Percentiles rank a stretch among this genome's conserved stretches.
Conservation (phyloP, 2,329 filamentous ascomycete species). For the Pyricularia grisea region DNA sequence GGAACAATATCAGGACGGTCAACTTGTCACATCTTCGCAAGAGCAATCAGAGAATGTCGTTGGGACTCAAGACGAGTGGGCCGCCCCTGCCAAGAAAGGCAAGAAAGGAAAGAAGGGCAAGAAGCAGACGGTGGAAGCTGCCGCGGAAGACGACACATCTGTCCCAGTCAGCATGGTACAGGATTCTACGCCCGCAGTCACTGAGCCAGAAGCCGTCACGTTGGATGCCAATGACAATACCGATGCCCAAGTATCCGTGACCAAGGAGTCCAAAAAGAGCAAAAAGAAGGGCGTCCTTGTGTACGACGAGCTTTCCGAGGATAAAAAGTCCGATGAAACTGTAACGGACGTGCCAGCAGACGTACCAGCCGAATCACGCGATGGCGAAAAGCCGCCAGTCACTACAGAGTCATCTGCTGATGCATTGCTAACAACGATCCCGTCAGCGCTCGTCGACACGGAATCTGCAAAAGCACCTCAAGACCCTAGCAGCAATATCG, state of each 20-base stretch:
- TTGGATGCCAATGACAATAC: background rate
- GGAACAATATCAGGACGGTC: background rate
- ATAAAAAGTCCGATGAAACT: background rate
- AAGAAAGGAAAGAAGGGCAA: conserved; percentile 23
- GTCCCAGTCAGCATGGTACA: background rate
- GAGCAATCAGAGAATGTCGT: background rate
- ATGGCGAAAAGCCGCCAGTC: background rate
- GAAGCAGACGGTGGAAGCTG: conserved; percentile 10
- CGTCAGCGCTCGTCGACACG: background rate
- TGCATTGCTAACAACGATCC: background rate
- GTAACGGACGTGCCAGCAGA: background rate
- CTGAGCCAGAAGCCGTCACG: background rate
- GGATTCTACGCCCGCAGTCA: background rate
- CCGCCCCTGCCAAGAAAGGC: conserved; percentile 12
- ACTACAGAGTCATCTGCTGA: background rate
- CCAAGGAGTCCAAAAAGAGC: conserved; percentile 16
- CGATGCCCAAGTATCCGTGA: background rate
- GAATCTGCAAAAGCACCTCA: background rate
- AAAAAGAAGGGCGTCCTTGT: conserved; percentile 11
- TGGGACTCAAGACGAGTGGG: background rate
- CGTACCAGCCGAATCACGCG: background rate
- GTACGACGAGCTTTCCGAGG: background rate
- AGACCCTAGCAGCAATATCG: background rate
- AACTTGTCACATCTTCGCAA: background rate
- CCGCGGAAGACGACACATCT: background rate